These are phyloP conservation scores for Quercus glauca DNA, from an alignment of 306 rosid species.

Conservation along the genomic window DNA sequence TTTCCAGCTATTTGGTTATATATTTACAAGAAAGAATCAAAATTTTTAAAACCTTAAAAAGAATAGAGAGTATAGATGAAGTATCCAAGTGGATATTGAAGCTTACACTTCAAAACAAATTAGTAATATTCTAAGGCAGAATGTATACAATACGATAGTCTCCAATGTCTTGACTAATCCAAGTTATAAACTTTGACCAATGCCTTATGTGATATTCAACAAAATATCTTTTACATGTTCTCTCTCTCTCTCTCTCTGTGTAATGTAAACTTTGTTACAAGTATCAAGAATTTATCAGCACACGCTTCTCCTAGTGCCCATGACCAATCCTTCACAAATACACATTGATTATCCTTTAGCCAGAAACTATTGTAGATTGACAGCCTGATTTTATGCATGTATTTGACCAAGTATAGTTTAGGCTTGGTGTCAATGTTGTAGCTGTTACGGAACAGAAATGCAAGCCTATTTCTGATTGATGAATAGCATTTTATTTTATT, in stretches of 20 bases:
- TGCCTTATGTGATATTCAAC: background rate
- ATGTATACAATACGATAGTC: background rate
- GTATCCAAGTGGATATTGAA: background rate
- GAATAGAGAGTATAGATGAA: background rate
- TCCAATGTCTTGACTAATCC: background rate
- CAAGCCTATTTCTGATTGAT: too few relatives aligned
- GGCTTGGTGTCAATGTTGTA: too few relatives aligned
- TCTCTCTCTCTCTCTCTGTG: background rate
- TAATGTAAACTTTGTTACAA: too few relatives aligned
- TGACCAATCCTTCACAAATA: too few relatives aligned
- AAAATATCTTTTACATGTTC: background rate
- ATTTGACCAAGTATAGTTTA: too few relatives aligned
- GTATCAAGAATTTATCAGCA: too few relatives aligned
- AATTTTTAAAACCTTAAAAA: background rate
- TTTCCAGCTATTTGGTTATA: background rate
- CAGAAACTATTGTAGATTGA: too few relatives aligned
- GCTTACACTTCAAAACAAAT: background rate
- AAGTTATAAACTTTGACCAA: background rate
- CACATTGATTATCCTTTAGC: too few relatives aligned
- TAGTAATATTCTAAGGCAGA: background rate
- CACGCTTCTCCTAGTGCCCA: too few relatives aligned
- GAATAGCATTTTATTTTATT: too few relatives aligned
- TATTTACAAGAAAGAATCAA: background rate
- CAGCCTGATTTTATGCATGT: too few relatives aligned
- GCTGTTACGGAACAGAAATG: too few relatives aligned